Percentiles rank a stretch among this genome's conserved stretches.
Conservation (phyloP, 352 stramenopile species). For the Phytophthora syringae region DNA sequence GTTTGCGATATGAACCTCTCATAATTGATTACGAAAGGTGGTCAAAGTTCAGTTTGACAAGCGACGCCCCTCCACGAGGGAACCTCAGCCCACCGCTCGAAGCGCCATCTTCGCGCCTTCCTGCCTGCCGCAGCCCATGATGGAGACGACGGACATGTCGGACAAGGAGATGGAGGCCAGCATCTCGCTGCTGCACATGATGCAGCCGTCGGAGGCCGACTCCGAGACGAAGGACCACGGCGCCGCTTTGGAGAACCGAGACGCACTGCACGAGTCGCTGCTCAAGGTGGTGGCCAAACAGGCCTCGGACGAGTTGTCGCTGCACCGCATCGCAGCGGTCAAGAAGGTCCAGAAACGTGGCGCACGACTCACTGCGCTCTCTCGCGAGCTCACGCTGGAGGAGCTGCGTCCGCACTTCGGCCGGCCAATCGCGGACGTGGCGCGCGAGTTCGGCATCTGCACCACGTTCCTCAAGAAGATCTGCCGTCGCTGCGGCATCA, state of each 20-base stretch:
- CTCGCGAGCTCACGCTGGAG: slow-evolving; percentile 62
- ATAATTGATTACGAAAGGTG: slow-evolving; percentile 44
- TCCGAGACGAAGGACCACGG: no score
- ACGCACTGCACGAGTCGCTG: slow-evolving; percentile 44
- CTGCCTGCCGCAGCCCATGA: background rate
- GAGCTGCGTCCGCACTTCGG: slow-evolving; percentile 69
- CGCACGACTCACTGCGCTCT: slow-evolving; percentile 55
- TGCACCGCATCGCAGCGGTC: slow-evolving; percentile 2
- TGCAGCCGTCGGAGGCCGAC: slow-evolving; percentile 35
- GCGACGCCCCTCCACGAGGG: slow-evolving; percentile 1
- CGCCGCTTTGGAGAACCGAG: slow-evolving; percentile 10
- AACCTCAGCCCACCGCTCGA: background rate
- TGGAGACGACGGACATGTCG: slow-evolving; percentile 33
- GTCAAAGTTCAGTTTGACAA: slow-evolving; percentile 39
- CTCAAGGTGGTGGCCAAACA: slow-evolving; percentile 51
- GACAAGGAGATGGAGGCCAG: slow-evolving; percentile 68
- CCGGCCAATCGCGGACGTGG: slow-evolving; percentile 70
- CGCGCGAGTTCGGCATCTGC: slow-evolving; percentile 74
- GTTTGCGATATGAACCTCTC: slow-evolving; percentile 7
- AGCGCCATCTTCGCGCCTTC: background rate
- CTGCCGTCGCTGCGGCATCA: slow-evolving; percentile 67
- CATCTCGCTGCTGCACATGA: slow-evolving; percentile 73
- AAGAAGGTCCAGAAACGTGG: slow-evolving; percentile 47
- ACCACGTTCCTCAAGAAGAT: slow-evolving; percentile 85
- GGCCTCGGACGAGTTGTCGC: slow-evolving; percentile 23